Evolutionary conservation across 257 asterid species (phyloP).

Genomic region (Euphrasia confusa): DNA sequence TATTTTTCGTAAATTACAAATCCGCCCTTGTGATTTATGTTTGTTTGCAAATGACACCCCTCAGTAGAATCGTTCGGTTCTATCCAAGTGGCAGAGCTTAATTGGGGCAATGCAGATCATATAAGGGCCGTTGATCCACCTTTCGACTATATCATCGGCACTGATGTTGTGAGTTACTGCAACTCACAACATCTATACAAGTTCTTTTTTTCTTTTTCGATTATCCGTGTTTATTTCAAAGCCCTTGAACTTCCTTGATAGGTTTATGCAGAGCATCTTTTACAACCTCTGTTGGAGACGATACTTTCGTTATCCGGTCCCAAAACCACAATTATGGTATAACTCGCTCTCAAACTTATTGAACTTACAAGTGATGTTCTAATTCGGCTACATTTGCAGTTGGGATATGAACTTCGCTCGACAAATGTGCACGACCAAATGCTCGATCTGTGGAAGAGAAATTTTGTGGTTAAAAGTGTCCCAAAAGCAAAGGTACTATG

Average conservation of each 20-base stretch:
- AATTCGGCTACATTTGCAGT: slow-evolving; percentile 35
- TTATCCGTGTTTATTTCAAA: slow-evolving; percentile 2
- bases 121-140: slow-evolving; percentile 85
- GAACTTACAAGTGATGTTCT: slow-evolving; percentile 20
- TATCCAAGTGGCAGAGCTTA: slow-evolving; percentile 70
- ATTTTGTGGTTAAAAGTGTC: slow-evolving; percentile 69
- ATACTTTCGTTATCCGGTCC: slow-evolving; percentile 78
- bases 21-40: background rate
- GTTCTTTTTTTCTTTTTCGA: background rate
- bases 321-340: slow-evolving; percentile 84
- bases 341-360: slow-evolving; percentile 21
- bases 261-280: slow-evolving; percentile 95
- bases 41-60: background rate
- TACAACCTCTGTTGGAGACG: slow-evolving; percentile 91
- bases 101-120: slow-evolving; percentile 85
- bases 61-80: slow-evolving; percentile 77
- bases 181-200: background rate
- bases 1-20: background rate
- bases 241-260: slow-evolving; percentile 29
- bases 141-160: slow-evolving; percentile 89
- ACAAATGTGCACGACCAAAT: slow-evolving; percentile 85
- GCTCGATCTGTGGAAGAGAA: slow-evolving; percentile 75
- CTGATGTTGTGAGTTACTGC: slow-evolving; percentile 75
- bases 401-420: slow-evolving; percentile 94
- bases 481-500: slow-evolving; percentile 70